Base-by-base conservation (phyloP, 148 eudicot species). In the Gaultheria prostrata region DNA sequence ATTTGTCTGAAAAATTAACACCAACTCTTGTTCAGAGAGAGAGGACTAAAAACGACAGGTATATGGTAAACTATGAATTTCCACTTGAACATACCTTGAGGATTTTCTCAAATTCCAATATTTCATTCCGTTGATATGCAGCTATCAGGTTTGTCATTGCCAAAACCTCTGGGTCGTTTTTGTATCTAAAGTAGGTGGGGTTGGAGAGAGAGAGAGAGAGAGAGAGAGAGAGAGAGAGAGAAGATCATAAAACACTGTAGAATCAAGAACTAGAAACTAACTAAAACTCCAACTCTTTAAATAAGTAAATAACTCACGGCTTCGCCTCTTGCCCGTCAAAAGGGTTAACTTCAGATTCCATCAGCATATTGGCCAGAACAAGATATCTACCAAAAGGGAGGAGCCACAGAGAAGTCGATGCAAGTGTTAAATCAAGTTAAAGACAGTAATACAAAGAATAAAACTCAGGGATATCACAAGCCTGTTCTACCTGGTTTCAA, bases 251-350 rank as follows among this genome's bases (percentile, higher is more conserved):
- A 33, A 49, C 81, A 65, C 33, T 49, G 24, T 20, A 83, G 26
- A 8, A 49, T 67, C 35, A 53, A 63, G 83, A 56, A 24, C 50
- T 45, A 80, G 65, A 11, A 69, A 35, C 32, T 63, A 33, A 78
- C n/a, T 54, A 21, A 32, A 43, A 26, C 61, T 45, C 12, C 26
- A 67, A 43, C 17, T 30, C 46, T 83, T 39, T 51, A 75, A 84
- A 67, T 24, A 80, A 76, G 28, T 51, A 75, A 84, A 67, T 24
- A 80, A 76, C 94, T 87, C 92, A 97, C 99, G 98, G 99, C 88
- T 97, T 97, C 56, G 99, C 99, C 87, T 97, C 99, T 88, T 94
- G 99, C 73, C 98, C 99, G 82, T 97, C 99, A 87, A 97, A 96
- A n/a, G 99, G 99, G 78, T 94, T 97, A 54, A 94, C 99, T 88